phyloP scores from a whole-genome alignment of 2,329 filamentous ascomycete species.

The Cladosporium sp. region DNA sequence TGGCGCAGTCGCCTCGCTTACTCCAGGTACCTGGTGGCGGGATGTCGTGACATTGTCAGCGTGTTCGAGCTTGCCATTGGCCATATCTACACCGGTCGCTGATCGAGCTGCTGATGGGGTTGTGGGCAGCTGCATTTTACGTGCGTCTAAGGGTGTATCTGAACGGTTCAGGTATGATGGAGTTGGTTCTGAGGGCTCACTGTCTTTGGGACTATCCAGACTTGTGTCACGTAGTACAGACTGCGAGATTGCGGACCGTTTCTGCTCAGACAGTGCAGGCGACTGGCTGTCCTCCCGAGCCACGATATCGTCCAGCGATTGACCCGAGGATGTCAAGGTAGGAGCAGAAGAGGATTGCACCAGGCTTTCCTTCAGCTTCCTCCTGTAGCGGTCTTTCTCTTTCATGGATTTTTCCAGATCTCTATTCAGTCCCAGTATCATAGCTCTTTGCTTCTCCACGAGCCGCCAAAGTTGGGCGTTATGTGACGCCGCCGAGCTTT shows the following conservation, averaged over 20 bases:
- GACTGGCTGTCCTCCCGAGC: slow-evolving; percentile 33
- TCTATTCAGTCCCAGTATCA: slow-evolving; percentile 92
- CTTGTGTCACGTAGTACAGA: slow-evolving; percentile 28
- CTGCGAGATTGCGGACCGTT: slow-evolving; percentile 7
- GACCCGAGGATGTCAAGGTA: slow-evolving; percentile 25
- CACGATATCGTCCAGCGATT: slow-evolving; percentile 21
- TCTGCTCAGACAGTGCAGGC: slow-evolving; percentile 18
- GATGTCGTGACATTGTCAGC: slow-evolving; percentile 12
- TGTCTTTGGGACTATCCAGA: slow-evolving; percentile 32
- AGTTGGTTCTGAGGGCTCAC: slow-evolving; percentile 29
- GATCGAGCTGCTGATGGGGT: slow-evolving; percentile 28
- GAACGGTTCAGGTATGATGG: slow-evolving; percentile 28
- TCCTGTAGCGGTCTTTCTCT: slow-evolving; percentile 91
- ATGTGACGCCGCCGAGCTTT: slow-evolving; percentile 82
- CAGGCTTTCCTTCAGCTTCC: slow-evolving; percentile 78
- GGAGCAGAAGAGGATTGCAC: slow-evolving; percentile 43
- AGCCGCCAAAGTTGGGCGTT: slow-evolving; percentile 93
- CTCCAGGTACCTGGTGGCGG: slow-evolving; percentile 15
- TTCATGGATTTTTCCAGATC: slow-evolving; percentile 88
- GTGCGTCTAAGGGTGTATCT: slow-evolving; percentile 34
- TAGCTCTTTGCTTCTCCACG: slow-evolving; percentile 91
- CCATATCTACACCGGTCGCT: slow-evolving; percentile 22
- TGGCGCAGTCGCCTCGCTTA: slow-evolving; percentile 17
- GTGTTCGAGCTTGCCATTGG: slow-evolving; percentile 23
- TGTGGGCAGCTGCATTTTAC: slow-evolving; percentile 20